Base-by-base conservation (phyloP, 768 basidiomycete genomes). In the Trametes elegans region DNA sequence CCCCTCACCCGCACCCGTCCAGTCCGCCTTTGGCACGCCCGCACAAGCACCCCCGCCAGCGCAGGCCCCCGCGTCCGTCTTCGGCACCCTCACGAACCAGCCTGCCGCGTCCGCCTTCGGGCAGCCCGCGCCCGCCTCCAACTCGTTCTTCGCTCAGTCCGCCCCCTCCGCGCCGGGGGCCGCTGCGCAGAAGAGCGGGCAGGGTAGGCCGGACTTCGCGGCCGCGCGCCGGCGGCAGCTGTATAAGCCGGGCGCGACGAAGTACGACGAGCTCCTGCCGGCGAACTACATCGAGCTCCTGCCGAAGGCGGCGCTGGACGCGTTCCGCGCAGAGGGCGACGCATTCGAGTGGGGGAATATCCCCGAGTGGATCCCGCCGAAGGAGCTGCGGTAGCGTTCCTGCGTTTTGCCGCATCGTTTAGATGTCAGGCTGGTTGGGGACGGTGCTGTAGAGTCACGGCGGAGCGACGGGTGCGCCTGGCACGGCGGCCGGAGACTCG, bases 331-430 rank as follows among this genome's bases (percentile, higher is more conserved):
- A 19, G 47, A 49, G 46, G 69, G 53, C 18, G 70, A 73, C 49
- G 81, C 70, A 68, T 91, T 90, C 62, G 82, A 82, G 63, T 87
- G 81, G 76, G 81, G 84, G 66, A 78, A 78, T 56, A 76, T 91
- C 42, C 88, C 88, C 1, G 87, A 88, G 54, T 89, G 83, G 82
- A 73, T 85, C 52, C 89, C 88, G 34, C 89, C 87, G 8, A 61
- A 79, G 49, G 80, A 83, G 63, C 64, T 84, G 54, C 48, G 68
- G 46, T 69, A 57, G 45, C 5, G 21, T 11, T 11, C 4, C 8
- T 13, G 21, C 6, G 21, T n/a, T n/a, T n/a, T n/a, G n/a, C n/a
- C n/a, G n/a, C n/a, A n/a, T n/a, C n/a, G n/a, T n/a, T n/a, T n/a
- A n/a, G n/a, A n/a, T n/a, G n/a, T n/a, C n/a, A n/a, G n/a, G n/a